phyloP scores from a whole-genome alignment of 352 stramenopile species.

The Globisporangium lucens region DNA sequence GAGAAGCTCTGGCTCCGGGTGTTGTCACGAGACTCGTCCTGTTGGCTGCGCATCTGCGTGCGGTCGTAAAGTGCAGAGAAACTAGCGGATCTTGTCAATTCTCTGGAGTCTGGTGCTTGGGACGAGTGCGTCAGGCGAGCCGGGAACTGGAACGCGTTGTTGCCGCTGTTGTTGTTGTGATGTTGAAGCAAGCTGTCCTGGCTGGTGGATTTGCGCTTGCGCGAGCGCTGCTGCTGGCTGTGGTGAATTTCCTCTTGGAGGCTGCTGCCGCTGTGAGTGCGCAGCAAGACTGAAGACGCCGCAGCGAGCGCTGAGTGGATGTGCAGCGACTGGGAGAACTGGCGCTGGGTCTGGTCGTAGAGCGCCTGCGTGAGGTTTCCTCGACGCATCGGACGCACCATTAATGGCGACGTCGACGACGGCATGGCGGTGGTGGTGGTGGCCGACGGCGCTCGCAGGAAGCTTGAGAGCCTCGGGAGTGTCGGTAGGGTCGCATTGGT shows the following conservation, averaged over 20 bases:
- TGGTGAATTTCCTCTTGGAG: background rate
- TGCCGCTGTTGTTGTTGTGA: background rate
- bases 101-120: background rate
- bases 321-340: slow-evolving; percentile 2
- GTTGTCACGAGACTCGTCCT: background rate
- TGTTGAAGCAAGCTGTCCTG: background rate
- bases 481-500: slow-evolving; percentile 3
- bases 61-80: background rate
- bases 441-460: slow-evolving; percentile 21
- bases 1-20: background rate
- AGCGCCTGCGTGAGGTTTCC: background rate
- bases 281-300: background rate
- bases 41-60: background rate
- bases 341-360: slow-evolving; percentile 3
- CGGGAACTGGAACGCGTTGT: background rate
- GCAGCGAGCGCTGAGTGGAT: background rate
- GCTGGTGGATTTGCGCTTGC: slow-evolving; percentile 11
- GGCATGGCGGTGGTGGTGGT: background rate
- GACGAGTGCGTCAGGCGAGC: background rate
- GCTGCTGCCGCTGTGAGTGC: background rate
- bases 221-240: background rate
- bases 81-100: background rate
- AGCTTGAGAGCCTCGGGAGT: slow-evolving; percentile 28
- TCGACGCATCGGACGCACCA: background rate
- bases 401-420: background rate